phyloP scores from a whole-genome alignment of 768 basidiomycete genomes.

The Panus rudis region DNA sequence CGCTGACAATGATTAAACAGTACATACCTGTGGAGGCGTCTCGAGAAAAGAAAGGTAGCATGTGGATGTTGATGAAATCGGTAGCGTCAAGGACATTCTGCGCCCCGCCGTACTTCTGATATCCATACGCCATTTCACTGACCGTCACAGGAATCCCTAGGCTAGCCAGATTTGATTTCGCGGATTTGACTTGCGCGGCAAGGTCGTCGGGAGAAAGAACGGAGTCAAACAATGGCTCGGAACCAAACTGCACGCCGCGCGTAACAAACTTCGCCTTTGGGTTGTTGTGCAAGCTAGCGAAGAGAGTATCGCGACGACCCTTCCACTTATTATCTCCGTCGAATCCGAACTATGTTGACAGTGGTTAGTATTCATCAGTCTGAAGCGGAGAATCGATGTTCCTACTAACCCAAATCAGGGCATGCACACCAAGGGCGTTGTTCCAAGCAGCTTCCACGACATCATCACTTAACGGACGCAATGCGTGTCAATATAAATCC shows the following conservation, averaged over 20 bases:
- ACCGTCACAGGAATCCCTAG: slow-evolving; percentile 21
- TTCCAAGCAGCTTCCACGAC: slow-evolving; percentile 64
- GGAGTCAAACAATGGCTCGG: slow-evolving; percentile 18
- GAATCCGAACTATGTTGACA: slow-evolving; percentile 22
- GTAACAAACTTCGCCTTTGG: slow-evolving; percentile 19
- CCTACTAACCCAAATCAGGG: slow-evolving; percentile 58
- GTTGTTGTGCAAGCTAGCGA: slow-evolving; percentile 21
- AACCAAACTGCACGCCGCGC: slow-evolving; percentile 20
- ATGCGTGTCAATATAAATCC: background rate
- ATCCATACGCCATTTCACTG: slow-evolving; percentile 21
- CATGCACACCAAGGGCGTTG: slow-evolving; percentile 64
- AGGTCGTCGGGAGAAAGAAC: slow-evolving; percentile 16
- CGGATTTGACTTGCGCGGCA: slow-evolving; percentile 17
- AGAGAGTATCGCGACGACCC: slow-evolving; percentile 18
- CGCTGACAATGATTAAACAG: background rate
- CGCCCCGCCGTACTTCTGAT: slow-evolving; percentile 19
- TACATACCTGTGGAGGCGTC: background rate
- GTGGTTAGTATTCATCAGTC: background rate
- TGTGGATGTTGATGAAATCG: slow-evolving; percentile 20
- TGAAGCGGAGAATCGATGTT: background rate
- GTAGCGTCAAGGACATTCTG: slow-evolving; percentile 21
- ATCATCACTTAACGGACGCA: slow-evolving; percentile 38
- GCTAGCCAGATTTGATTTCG: slow-evolving; percentile 17
- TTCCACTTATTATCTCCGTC: slow-evolving; percentile 18
- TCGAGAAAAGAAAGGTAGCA: slow-evolving; percentile 20